phyloP scores from a whole-genome alignment of 805 yeast species.

The Maudiozyma barnettii region DNA sequence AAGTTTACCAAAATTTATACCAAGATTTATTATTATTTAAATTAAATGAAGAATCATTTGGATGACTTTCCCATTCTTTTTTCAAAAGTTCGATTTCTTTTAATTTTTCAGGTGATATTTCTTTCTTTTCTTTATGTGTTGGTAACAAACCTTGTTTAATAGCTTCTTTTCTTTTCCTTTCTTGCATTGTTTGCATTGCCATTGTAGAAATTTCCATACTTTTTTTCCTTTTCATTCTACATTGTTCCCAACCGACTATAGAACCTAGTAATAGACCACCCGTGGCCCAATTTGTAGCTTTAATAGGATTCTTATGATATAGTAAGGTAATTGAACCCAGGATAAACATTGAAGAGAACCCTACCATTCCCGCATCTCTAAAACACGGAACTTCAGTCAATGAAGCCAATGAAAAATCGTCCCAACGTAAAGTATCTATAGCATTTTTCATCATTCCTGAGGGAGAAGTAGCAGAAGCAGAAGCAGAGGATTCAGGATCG shows the following conservation, averaged over 20 bases:
- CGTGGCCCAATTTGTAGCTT: slow-evolving; percentile 73
- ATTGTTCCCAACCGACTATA: slow-evolving; percentile 87
- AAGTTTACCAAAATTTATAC: slow-evolving; percentile 29
- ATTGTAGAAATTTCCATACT: slow-evolving; percentile 56
- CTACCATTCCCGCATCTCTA: slow-evolving; percentile 68
- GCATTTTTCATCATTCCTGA: slow-evolving; percentile 31
- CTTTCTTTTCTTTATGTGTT: slow-evolving; percentile 19
- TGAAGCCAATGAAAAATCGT: slow-evolving; percentile 45
- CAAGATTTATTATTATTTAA: slow-evolving; percentile 12
- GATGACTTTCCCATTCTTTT: slow-evolving; percentile 7
- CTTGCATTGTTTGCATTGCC: slow-evolving; percentile 45
- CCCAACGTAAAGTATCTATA: slow-evolving; percentile 32
- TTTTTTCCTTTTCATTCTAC: slow-evolving; percentile 60
- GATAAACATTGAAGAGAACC: slow-evolving; percentile 51
- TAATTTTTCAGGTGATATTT: neutral
- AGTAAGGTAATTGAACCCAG: slow-evolving; percentile 57
- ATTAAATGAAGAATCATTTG: slow-evolving; percentile 4
- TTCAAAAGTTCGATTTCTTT: slow-evolving; percentile 16
- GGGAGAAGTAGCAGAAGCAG: slow-evolving; percentile 10
- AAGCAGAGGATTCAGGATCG: slow-evolving; percentile 14
- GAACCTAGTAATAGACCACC: slow-evolving; percentile 75
- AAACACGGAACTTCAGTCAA: slow-evolving; percentile 63
- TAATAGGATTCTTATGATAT: slow-evolving; percentile 51
- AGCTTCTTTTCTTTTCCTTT: slow-evolving; percentile 17
- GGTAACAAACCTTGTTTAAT: slow-evolving; percentile 11